Evolutionary conservation across 2,329 filamentous ascomycete genomes (phyloP), one percentile per base, ranked within the genome.

Genomic region (Alternaria longipes): DNA sequence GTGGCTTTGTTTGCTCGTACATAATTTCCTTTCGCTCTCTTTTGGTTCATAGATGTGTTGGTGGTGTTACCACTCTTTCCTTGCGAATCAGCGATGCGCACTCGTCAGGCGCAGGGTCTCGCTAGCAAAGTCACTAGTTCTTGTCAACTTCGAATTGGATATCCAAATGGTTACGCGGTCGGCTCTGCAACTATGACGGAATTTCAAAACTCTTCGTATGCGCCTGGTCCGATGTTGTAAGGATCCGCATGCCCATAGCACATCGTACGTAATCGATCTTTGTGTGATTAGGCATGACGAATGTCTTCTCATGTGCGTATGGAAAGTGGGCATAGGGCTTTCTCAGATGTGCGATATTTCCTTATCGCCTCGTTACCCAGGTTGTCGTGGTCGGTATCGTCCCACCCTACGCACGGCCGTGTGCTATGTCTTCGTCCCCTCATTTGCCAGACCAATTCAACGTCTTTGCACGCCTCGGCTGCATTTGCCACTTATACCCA

Each of bases 1-100:
- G 28, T 53, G 34, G 40, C 42, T 54, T 24, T 14, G 4, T n/a
- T 24, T 24, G 16, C 42, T 28, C 34, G 32, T 38, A 47, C 52
- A 32, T 7, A 47, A n/a, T 18, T n/a, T 50, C 46, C 30, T 28
- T 45, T 22, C 42, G 18, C 22, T 54, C 14, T 20, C 20, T 22
- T 54, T 8, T 16, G 34, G 32, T 22, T 34, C 8, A 14, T 32
- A 14, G 16, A 11, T 41, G 11, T 32, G 18, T 44, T 14, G 20
- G 14, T 12, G 11, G 20, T 59, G 16, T 54, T 28, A 30, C 24
- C 36, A n/a, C 16, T 28, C 24, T 49, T 42, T 26, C n/a, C 46
- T 47, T 54, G 22, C 50, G 5, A 46, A 40, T 24, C 22, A 53
- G 34, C 18, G 54, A 24, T 32, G 26, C 26, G 36, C 42, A 55